Percentiles rank a stretch among this genome's conserved stretches.
Conservation (phyloP, 345 rosid genomes). For the Murraya paniculata region DNA sequence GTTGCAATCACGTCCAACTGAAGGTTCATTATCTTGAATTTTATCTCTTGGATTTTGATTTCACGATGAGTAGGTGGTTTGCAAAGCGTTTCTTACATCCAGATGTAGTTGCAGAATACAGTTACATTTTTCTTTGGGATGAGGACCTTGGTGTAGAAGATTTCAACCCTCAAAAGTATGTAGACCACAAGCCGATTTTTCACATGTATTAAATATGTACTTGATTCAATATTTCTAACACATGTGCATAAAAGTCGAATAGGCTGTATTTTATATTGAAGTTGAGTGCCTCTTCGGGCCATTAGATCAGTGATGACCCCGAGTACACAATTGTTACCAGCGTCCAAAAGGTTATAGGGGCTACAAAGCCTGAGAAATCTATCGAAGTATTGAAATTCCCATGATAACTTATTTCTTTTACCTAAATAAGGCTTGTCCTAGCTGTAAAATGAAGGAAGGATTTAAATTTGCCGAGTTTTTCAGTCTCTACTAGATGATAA, state of each 20-base stretch:
- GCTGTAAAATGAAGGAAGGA: not conserved
- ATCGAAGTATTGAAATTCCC: not conserved
- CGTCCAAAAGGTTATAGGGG: not conserved
- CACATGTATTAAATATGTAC: not conserved
- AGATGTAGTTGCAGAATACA: conserved; percentile 54
- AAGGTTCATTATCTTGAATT: not conserved
- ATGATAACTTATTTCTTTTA: not conserved
- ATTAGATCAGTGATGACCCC: not conserved
- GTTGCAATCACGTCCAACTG: not conserved
- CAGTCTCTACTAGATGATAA: not conserved
- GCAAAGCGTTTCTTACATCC: conserved; percentile 86
- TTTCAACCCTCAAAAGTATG: conserved; percentile 54
- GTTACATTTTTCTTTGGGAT: conserved; percentile 67
- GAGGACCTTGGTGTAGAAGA: conserved; percentile 76
- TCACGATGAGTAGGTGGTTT: conserved; percentile 55
- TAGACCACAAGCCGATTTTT: not conserved
- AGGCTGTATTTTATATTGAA: not conserved
- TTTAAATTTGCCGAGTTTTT: not conserved
- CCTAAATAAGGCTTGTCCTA: not conserved
- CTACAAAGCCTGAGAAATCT: not conserved
- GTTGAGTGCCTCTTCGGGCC: not conserved
- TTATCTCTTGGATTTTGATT: conserved; percentile 1
- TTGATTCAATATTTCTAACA: not conserved
- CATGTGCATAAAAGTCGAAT: not conserved
- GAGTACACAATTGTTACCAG: not conserved